phyloP scores from a whole-genome alignment of 2,329 filamentous ascomycete genomes.

The Alternaria metachromatica region DNA sequence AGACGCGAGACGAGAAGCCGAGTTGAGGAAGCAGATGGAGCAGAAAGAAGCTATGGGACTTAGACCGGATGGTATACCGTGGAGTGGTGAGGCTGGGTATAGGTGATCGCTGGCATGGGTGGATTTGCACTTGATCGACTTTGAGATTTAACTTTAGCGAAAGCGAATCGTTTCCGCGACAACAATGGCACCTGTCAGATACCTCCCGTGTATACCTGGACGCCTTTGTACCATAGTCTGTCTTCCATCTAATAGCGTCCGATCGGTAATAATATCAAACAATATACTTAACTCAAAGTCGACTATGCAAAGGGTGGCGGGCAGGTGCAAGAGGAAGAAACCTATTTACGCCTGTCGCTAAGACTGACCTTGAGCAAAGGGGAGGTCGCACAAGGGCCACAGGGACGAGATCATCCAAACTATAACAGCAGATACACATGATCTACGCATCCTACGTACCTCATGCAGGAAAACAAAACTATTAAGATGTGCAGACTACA shows the following conservation, averaged over 20 bases:
- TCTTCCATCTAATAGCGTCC: background rate
- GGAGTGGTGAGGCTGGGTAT: conserved; percentile 3
- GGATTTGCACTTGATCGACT: background rate
- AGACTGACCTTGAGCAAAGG: background rate
- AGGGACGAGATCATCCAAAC: background rate
- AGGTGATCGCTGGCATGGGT: background rate
- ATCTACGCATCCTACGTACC: background rate
- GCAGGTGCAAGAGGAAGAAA: background rate
- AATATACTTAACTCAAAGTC: background rate
- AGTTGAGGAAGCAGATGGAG: conserved; percentile 17
- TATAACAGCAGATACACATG: background rate
- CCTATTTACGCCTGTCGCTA: background rate
- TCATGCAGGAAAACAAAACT: background rate
- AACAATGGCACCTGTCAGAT: background rate
- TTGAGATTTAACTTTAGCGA: background rate
- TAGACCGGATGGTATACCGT: conserved; percentile 18
- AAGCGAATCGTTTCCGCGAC: background rate
- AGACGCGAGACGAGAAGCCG: conserved; percentile 30
- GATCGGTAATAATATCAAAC: background rate
- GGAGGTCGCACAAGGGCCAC: background rate
- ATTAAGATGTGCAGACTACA: background rate
- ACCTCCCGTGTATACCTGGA: background rate
- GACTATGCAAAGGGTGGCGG: background rate
- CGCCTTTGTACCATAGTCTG: background rate
- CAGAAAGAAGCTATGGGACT: conserved; percentile 42